Percentiles rank a stretch among this genome's conserved stretches.
phyloP scores from a whole-genome alignment of 75 land plant species.

The Pseudotsuga menziesii region DNA sequence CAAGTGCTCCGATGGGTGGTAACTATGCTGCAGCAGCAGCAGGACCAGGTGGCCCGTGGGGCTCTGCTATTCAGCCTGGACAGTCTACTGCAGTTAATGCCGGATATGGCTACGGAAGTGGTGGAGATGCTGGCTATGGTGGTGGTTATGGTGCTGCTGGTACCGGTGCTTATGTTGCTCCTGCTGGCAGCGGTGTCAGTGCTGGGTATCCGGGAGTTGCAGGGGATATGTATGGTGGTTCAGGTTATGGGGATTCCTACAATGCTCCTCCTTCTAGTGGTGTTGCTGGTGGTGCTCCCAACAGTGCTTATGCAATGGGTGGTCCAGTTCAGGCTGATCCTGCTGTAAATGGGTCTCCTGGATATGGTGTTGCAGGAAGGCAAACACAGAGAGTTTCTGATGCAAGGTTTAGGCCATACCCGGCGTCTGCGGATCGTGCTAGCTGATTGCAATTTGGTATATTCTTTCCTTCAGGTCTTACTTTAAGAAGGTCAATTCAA shows the following conservation, averaged over 20 bases:
- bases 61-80: slow-evolving; percentile 31
- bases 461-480: not conserved
- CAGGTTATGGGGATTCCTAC: slow-evolving; percentile 39
- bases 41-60: slow-evolving; percentile 7
- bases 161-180: slow-evolving; percentile 42
- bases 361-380: slow-evolving; percentile 40
- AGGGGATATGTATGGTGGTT: slow-evolving; percentile 47
- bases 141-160: slow-evolving; percentile 55
- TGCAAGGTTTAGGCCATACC: slow-evolving; percentile 49
- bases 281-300: slow-evolving; percentile 14
- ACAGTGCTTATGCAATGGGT: slow-evolving; percentile 8
- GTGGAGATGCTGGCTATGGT: slow-evolving; percentile 48
- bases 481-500: not conserved
- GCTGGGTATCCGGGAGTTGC: slow-evolving; percentile 39
- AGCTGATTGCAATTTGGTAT: not conserved
- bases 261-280: not conserved
- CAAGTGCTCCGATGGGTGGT: slow-evolving; percentile 9
- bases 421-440: slow-evolving; percentile 25
- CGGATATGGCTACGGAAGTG: slow-evolving; percentile 60
- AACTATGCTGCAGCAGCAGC: slow-evolving; percentile 2
- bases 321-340: not conserved
- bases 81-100: slow-evolving; percentile 44
- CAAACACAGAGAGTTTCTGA: slow-evolving; percentile 54
- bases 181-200: slow-evolving; percentile 18
- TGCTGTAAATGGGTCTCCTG: slow-evolving; percentile 4